Conservation (phyloP, 768 basidiomycete species). For the Termitomyces sp. region DNA sequence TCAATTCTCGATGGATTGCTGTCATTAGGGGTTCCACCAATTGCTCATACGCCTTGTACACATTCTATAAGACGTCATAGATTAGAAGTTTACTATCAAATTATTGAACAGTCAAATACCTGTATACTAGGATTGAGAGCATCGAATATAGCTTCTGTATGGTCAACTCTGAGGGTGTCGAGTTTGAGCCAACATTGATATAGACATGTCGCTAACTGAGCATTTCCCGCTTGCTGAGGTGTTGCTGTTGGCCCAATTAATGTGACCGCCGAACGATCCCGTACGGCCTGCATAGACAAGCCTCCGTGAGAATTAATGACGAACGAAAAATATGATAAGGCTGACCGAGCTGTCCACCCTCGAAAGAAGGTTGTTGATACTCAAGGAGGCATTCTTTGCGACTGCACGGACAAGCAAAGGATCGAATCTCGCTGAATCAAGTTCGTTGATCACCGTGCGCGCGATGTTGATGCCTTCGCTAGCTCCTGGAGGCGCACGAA, state of each 20-base stretch:
- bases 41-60: slow-evolving; percentile 47
- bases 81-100: slow-evolving; percentile 4
- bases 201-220: slow-evolving; percentile 71
- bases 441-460: slow-evolving; percentile 80
- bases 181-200: slow-evolving; percentile 75
- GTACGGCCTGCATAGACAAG: slow-evolving; percentile 47
- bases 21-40: slow-evolving; percentile 59
- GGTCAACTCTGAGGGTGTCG: slow-evolving; percentile 61
- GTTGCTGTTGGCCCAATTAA: slow-evolving; percentile 77
- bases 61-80: slow-evolving; percentile 33
- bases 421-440: slow-evolving; percentile 91
- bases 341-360: slow-evolving; percentile 70
- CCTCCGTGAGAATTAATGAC: background rate
- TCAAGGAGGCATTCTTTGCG: slow-evolving; percentile 65
- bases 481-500: slow-evolving; percentile 65
- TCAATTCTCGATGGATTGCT: slow-evolving; percentile 77
- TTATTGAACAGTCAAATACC: slow-evolving; percentile 33
- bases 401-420: slow-evolving; percentile 79
- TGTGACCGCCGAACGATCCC: slow-evolving; percentile 75
- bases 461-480: slow-evolving; percentile 77
- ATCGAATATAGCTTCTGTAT: slow-evolving; percentile 53
- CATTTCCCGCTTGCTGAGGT: slow-evolving; percentile 75
- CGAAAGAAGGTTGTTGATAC: slow-evolving; percentile 64
- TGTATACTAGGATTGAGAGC: slow-evolving; percentile 54
- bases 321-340: background rate